A percentile compares a stretch with the other conserved stretches of the same genome.
Conservation (phyloP, 192 early-diverging fungal genomes). For the Geranomyces michiganensis region DNA sequence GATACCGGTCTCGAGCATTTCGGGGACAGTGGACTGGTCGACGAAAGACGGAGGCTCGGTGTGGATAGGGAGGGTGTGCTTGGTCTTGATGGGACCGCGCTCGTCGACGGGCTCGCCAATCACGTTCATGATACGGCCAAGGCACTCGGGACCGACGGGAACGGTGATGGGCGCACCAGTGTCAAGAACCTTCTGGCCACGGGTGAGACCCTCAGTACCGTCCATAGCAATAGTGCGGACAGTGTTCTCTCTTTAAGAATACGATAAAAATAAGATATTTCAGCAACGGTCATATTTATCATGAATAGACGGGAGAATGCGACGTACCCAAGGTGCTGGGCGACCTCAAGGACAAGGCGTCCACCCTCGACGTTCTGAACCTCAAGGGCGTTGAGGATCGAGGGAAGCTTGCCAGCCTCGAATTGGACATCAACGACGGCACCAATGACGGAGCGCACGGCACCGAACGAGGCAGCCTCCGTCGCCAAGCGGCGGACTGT, state of each 20-base stretch:
- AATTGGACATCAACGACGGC: slow-evolving; percentile 99
- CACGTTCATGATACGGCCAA: slow-evolving; percentile 98
- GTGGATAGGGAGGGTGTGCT: slow-evolving; percentile 87
- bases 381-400: slow-evolving; percentile 97
- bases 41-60: slow-evolving; percentile 91
- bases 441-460: slow-evolving; percentile 94
- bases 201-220: slow-evolving; percentile 96
- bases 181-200: slow-evolving; percentile 92
- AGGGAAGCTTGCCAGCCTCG: slow-evolving; percentile 83
- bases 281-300: background rate
- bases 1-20: slow-evolving; percentile 96
- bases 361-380: slow-evolving; percentile 75
- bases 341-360: slow-evolving; percentile 93
- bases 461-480: slow-evolving; percentile 56
- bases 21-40: slow-evolving; percentile 92
- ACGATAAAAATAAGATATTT: slow-evolving; percentile 1
- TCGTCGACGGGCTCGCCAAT: slow-evolving; percentile 99
- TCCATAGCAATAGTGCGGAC: slow-evolving; percentile 99
- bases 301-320: slow-evolving; percentile 2
- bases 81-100: slow-evolving; percentile 93
- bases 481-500: slow-evolving; percentile 45
- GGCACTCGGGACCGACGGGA: slow-evolving; percentile 91
- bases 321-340: slow-evolving; percentile 90
- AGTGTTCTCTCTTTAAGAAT: slow-evolving; percentile 76
- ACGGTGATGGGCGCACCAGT: slow-evolving; percentile 92